phyloP scores from a whole-genome alignment of 2,329 filamentous ascomycete genomes.

The Colletotrichum sansevieriae region DNA sequence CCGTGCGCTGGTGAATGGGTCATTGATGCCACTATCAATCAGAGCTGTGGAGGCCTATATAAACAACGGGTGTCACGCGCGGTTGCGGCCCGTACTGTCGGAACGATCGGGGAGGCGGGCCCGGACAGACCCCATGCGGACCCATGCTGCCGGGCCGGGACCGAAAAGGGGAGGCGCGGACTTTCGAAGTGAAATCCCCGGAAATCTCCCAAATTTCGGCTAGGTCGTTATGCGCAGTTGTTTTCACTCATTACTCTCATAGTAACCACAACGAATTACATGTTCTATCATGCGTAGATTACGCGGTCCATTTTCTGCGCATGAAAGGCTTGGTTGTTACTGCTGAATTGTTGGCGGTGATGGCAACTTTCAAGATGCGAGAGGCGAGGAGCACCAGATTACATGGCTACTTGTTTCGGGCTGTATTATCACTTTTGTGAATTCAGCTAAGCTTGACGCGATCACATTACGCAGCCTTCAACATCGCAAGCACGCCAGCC shows the following conservation, averaged over 20 bases:
- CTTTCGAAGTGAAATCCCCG: neutral
- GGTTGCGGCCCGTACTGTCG: neutral
- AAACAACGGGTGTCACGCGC: neutral
- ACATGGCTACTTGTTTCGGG: too few relatives aligned
- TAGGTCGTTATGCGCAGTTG: neutral
- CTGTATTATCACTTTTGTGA: too few relatives aligned
- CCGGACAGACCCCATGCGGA: neutral
- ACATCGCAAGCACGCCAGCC: constrained; percentile 42
- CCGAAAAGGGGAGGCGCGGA: constrained; percentile 1
- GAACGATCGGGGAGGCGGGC: neutral
- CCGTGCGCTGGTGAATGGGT: neutral
- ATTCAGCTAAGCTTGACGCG: neutral
- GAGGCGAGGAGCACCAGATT: too few relatives aligned
- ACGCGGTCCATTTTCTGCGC: too few relatives aligned
- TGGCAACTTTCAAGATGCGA: too few relatives aligned
- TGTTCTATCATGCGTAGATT: too few relatives aligned
- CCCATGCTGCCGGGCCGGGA: constrained; percentile 7
- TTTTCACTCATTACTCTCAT: too few relatives aligned
- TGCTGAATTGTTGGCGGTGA: too few relatives aligned
- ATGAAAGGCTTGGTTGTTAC: too few relatives aligned
- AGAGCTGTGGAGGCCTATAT: constrained; percentile 1
- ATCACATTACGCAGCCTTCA: constrained; percentile 54
- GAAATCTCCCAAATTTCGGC: neutral
- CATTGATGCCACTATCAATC: too few relatives aligned
- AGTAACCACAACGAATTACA: too few relatives aligned